Evolutionary conservation across 2,329 filamentous ascomycete species (phyloP).

Genomic region (Fusarium musae): DNA sequence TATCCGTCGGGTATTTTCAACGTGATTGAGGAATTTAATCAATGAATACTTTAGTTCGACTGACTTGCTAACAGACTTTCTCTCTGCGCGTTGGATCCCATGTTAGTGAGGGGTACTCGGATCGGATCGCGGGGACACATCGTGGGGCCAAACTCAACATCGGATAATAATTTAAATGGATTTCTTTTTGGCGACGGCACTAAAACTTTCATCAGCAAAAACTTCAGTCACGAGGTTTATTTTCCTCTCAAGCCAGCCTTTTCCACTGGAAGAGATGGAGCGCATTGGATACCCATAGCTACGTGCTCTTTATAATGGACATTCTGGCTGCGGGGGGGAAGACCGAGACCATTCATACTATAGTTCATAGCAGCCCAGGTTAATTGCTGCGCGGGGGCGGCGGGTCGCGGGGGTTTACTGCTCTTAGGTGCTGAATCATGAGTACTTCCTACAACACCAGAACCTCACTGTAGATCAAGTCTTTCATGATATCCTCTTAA

Average conservation of each 20-base stretch:
- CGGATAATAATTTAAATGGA: neutral
- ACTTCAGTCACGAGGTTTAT: neutral
- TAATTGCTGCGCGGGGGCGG: slow-evolving; percentile 25
- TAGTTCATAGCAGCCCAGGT: neutral
- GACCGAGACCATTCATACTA: neutral
- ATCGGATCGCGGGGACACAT: slow-evolving; percentile 20
- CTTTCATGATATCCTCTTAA: neutral
- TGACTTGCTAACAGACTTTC: neutral
- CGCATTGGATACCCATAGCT: neutral
- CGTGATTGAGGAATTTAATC: neutral
- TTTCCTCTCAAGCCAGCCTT: neutral
- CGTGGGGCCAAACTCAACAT: slow-evolving; percentile 17
- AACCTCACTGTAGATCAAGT: neutral
- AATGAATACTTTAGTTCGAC: neutral
- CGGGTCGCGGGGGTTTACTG: slow-evolving; percentile 7
- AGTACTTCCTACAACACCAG: neutral
- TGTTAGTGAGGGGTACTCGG: slow-evolving; percentile 22
- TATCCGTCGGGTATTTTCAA: neutral
- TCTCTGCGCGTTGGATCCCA: neutral
- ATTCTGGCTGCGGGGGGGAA: slow-evolving; percentile 7
- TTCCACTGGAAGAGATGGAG: neutral
- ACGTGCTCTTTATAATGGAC: neutral
- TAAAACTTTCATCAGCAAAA: neutral
- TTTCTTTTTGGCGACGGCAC: neutral
- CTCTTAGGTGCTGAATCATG: neutral